Conservation (phyloP, 768 basidiomycete genomes). For the Mycena floridula region DNA sequence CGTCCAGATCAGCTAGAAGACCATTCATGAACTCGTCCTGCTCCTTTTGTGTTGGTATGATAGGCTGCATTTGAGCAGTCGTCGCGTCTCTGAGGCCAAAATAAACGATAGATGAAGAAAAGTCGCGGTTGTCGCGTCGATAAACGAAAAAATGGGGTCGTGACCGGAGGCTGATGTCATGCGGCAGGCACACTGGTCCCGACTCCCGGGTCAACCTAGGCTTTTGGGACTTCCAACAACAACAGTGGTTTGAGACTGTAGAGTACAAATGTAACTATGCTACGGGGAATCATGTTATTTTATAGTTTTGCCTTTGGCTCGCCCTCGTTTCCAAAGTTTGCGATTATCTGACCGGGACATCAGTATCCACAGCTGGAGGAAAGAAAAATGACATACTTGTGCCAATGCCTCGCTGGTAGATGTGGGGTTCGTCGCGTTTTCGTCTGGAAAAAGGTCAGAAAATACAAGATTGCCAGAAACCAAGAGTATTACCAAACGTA, state of each 20-base stretch:
- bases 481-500: constrained; percentile 57
- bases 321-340: constrained; percentile 46
- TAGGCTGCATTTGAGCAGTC: too few relatives aligned
- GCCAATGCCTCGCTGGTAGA: constrained; percentile 72
- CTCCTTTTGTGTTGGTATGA: too few relatives aligned
- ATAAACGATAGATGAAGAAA: too few relatives aligned
- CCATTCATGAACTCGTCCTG: too few relatives aligned
- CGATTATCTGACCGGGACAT: constrained; percentile 37
- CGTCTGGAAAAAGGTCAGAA: constrained; percentile 36
- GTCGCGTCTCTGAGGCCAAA: too few relatives aligned
- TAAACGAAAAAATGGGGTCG: too few relatives aligned
- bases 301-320: constrained; percentile 12
- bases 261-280: background rate
- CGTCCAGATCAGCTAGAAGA: too few relatives aligned
- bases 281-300: background rate
- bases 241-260: background rate
- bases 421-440: constrained; percentile 75
- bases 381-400: constrained; percentile 48
- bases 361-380: too few relatives aligned
- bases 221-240: background rate
- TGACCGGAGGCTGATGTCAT: too few relatives aligned
- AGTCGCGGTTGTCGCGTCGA: too few relatives aligned
- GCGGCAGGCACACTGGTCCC: background rate
- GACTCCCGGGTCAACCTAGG: background rate
- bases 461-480: background rate